Evolutionary conservation across 805 yeast genomes (phyloP), one percentile per base, ranked within the genome.

Genomic region (Yamadazyma phyllophila): DNA sequence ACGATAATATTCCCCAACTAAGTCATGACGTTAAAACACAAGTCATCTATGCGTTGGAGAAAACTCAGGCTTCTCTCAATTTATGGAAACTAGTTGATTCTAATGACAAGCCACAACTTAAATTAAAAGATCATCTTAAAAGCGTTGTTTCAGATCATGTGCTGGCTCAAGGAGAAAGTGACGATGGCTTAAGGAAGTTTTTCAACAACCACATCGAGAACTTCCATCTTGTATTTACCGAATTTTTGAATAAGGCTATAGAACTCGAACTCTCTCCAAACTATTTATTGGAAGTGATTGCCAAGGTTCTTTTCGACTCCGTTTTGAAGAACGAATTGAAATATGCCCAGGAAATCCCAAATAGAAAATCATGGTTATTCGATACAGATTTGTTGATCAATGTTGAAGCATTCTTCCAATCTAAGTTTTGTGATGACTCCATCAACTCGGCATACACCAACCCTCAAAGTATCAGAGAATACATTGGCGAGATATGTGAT

Each of bases 331-430:
- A 71, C 44, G 85, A 80, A 53, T 61, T 60, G 4, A 45, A 58
- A 3, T 71, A 73, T 46, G 51, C 66, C 7, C 62, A 63, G 12
- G 34, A 55, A 2, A 34, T 42, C 56, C 3, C 62, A 65, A 8
- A 29, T n/a, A 44, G 35, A 32, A 36, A 48, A 39, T 37, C 72
- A 10, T 81, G 86, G 86, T 66, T 78, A 31, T 70, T 74, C 24
- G 71, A 69, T 20, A 59, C 76, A 17, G 66, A 67, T 14, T 55
- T 71, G 33, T 53, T 77, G 15, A 43, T 68, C 7, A 47, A 58
- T 11, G 55, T 77, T 4, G 80, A 80, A 53, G 66, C 68, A 9
- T 48, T 74, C 2, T 47, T 52, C 20, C 46, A 44, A 34, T 17
- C 41, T 2, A 43, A 41, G 34, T 51, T 47, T 41, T 36, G 41